A percentile compares a stretch with the other conserved stretches of the same genome.
These are phyloP conservation scores for Cotoneaster glaucophyllus DNA, from an alignment of 306 rosid species.

Conservation along the genomic window DNA sequence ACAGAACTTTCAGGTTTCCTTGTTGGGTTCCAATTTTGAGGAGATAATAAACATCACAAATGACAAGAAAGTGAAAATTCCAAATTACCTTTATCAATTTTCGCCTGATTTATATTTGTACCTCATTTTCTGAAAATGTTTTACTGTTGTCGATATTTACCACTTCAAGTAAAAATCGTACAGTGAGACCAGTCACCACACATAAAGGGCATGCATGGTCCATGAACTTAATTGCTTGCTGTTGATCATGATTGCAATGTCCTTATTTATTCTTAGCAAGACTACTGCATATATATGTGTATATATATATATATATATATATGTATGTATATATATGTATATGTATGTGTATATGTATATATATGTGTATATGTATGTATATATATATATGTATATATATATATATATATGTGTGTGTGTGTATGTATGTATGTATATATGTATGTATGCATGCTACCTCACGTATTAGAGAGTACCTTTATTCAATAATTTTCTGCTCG, in stretches of 20 bases:
- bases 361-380: no score
- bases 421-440: background rate
- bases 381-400: no score
- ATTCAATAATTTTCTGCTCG: background rate
- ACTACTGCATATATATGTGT: background rate
- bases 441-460: background rate
- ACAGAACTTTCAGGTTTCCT: background rate
- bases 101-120: background rate
- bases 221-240: no score
- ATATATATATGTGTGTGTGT: no score
- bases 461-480: background rate
- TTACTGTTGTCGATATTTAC: background rate
- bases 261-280: background rate
- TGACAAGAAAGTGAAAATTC: background rate
- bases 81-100: background rate
- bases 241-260: background rate
- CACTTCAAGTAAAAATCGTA: background rate
- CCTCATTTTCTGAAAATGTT: background rate
- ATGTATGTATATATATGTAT: no score
- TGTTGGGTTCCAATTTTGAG: constrained; percentile 4
- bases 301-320: background rate
- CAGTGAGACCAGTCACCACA: background rate
- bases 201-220: background rate
- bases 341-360: accelerated
- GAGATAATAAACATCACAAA: background rate